These are phyloP conservation scores for Saturnispora mendoncae DNA, from an alignment of 805 yeast species.

Conservation along the genomic window DNA sequence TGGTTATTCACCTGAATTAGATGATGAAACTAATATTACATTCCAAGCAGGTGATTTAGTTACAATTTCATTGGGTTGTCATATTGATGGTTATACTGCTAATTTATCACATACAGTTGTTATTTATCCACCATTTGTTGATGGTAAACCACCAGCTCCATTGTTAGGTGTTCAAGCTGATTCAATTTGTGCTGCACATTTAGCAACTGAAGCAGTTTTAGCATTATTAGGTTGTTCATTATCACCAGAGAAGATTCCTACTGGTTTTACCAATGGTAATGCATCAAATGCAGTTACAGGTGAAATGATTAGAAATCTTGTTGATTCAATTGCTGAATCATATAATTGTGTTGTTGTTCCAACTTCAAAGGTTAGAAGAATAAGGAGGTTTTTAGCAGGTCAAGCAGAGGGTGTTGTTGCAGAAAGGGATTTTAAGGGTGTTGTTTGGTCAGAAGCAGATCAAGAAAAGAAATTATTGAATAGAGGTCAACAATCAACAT, in stretches of 20 bases:
- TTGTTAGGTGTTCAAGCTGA: conserved; percentile 80
- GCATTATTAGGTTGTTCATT: conserved; percentile 64
- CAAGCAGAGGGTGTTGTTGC: conserved; percentile 90
- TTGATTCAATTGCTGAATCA: conserved; percentile 77
- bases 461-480: conserved; percentile 49
- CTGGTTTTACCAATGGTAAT: conserved; percentile 31
- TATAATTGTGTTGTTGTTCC: conserved; percentile 85
- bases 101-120: conserved; percentile 80
- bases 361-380: conserved; percentile 84
- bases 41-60: conserved; percentile 76
- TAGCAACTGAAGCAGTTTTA: conserved; percentile 82
- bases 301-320: conserved; percentile 57
- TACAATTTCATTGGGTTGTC: conserved; percentile 79
- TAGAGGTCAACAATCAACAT: conserved; percentile 18
- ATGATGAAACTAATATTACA: conserved; percentile 45
- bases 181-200: conserved; percentile 78
- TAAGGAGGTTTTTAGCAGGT: conserved; percentile 90
- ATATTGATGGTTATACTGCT: conserved; percentile 91
- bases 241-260: conserved; percentile 68
- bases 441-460: conserved; percentile 76
- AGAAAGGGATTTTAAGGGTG: conserved; percentile 89
- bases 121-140: conserved; percentile 56
- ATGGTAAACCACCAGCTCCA: conserved; percentile 61
- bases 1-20: conserved; percentile 84
- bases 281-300: conserved; percentile 47